Base-by-base conservation (phyloP, 345 rosid species). In the Balakata baccata region DNA sequence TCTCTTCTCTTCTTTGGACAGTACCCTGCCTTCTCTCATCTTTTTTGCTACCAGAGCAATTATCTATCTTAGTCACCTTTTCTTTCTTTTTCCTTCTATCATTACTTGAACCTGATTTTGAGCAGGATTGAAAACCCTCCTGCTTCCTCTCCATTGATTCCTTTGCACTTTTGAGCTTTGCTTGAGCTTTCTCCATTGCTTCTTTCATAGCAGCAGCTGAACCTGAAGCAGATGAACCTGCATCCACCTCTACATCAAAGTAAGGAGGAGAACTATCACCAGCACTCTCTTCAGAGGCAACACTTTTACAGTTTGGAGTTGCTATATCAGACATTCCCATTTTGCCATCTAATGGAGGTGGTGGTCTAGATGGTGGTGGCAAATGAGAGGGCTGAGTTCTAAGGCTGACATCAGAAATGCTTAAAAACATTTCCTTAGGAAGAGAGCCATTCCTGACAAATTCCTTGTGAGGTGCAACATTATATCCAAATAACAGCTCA, bases 231-330 rank as follows among this genome's bases (percentile, higher is more conserved):
- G 96, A 92, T 56, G 97, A 92, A 76, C 85, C 85, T 16, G 87
- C 87, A 88, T 92, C 99, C 64, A 88, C 88, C 87, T 90, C 98
- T n/a, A 92, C 97, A 79, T 95, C 99, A 84, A 88, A 90, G 83
- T 81, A 89, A 56, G 85, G 85, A 22, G 96, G 96, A 53, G 91
- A 92, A 76, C 77, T 58, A 66, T 83, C 89, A 68, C 75, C 85
- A 0, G 13, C 58, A 25, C 79, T 81, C 73, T 81, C 87, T 69
- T 84, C 88, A 37, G 87, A 75, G 71, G 80, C 79, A n/a, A 69
- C 75, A 63, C 72, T 74, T 71, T 83, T 69, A 81, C 81, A 74
- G 74, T 72, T 78, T 67, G 88, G 77, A 65, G 68, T 77, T 46
- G 68, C 67, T 73, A 79, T 68, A 66, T 73, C 66, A 49, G 77